These are phyloP conservation scores for Brassica hybrid DNA, from an alignment of 441 rosid genomes.

Conservation along the genomic window DNA sequence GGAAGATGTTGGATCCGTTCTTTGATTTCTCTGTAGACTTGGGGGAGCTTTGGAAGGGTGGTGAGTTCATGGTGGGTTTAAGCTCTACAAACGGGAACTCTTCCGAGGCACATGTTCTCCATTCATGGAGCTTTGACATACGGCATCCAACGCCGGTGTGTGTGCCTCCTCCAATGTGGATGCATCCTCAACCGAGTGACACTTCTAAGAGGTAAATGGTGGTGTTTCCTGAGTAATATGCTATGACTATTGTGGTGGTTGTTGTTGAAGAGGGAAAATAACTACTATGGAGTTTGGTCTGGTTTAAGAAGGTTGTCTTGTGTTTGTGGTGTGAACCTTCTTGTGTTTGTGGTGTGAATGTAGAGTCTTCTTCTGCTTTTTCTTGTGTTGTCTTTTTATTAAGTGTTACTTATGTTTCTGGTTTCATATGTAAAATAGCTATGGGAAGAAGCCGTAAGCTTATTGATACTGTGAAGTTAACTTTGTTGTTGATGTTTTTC, in stretches of 20 bases:
- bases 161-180: conserved; percentile 72
- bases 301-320: conserved; percentile 1
- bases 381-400: not conserved
- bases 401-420: not conserved
- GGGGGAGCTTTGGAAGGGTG: conserved; percentile 51
- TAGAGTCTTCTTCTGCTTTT: not conserved
- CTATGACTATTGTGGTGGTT: conserved; percentile 43
- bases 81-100: conserved; percentile 69
- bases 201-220: too few relatives aligned
- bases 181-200: conserved; percentile 49
- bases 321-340: conserved; percentile 24
- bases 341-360: conserved; percentile 22
- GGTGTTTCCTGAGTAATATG: conserved; percentile 58
- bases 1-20: conserved; percentile 63
- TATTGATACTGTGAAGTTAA: conserved; percentile 7
- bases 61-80: conserved; percentile 59
- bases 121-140: conserved; percentile 70
- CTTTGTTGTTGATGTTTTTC: not conserved
- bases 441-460: not conserved
- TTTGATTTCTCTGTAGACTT: conserved; percentile 62
- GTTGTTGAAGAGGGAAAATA: conserved; percentile 59
- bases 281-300: conserved; percentile 42
- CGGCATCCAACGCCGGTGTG: conserved; percentile 58
- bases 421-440: conserved; percentile 8
- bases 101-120: conserved; percentile 53